Evolutionary conservation across 176 grass and related monocot genomes (phyloP), one percentile per base, ranked within the genome.

Genomic region (Carex kokanica): DNA sequence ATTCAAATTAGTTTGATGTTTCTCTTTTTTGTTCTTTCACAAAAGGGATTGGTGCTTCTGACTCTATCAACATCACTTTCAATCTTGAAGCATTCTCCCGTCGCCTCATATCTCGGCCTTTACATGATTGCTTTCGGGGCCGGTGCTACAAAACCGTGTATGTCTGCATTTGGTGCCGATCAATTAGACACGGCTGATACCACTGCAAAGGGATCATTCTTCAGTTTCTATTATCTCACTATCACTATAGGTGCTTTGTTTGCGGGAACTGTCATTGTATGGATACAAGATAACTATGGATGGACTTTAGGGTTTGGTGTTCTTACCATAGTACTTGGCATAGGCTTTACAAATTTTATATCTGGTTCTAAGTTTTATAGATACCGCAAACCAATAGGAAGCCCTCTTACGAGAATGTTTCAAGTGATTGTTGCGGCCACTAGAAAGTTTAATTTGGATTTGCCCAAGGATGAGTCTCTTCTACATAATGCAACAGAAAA

Each of bases 181-280:
- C 89, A 91, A 81, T 91, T 91, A 81, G 86, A 91, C 20, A 56
- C 60, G 23, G 17, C 49, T 52, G 87, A 92, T 69, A 65, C 84
- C 64, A 27, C 60, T 29, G 60, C 71, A 21, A 87, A 87, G 67
- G 87, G 77, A 67, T 87, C 87, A 23, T 92, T 87, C 77, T 92
- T 92, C 69, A 92, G 86, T 69, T 87, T 86, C 81, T 89, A 86
- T 77, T 88, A 86, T 84, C 81, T 92, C 31, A 53, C 84, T 49
- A 23, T 84, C 25, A 82, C 85, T 41, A 78, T 92, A 23, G 90
- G 86, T 52, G 64, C 65, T 69, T 62, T 88, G 13, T 53, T 79
- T 0, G 83, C 87, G 0, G 87, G 87, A 38, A 87, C 84, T 43
- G 74, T 75, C 65, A 21, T 89, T 53, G 90, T 92, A 34, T 92